Percentiles rank a stretch among this genome's conserved stretches.
phyloP scores from a whole-genome alignment of 2,329 filamentous ascomycete species.

The Hypoxylon sp. region DNA sequence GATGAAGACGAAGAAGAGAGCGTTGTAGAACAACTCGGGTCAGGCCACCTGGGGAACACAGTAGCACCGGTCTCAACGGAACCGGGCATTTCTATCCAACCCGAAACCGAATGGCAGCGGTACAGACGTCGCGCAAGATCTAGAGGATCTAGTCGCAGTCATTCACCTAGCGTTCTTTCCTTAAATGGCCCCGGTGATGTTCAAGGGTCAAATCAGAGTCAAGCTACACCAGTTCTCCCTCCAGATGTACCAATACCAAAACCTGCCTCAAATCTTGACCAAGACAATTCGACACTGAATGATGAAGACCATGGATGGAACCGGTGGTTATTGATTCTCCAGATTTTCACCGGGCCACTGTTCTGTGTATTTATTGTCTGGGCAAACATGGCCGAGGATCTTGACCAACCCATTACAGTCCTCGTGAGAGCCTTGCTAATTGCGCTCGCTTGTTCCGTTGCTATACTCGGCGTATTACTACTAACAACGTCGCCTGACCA shows the following conservation, averaged over 20 bases:
- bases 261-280: slow-evolving; percentile 48
- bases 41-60: slow-evolving; percentile 51
- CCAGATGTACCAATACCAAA: slow-evolving; percentile 44
- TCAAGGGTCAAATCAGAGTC: slow-evolving; percentile 27
- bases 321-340: slow-evolving; percentile 88
- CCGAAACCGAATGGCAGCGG: slow-evolving; percentile 72
- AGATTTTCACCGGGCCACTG: slow-evolving; percentile 88
- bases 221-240: slow-evolving; percentile 21
- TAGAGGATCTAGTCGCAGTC: slow-evolving; percentile 49
- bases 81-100: slow-evolving; percentile 53
- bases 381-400: slow-evolving; percentile 74
- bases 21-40: slow-evolving; percentile 52
- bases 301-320: slow-evolving; percentile 78
- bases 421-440: slow-evolving; percentile 72
- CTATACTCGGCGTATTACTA: slow-evolving; percentile 76
- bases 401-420: slow-evolving; percentile 64
- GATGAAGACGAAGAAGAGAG: slow-evolving; percentile 62
- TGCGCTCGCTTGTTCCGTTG: slow-evolving; percentile 77
- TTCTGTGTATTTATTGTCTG: slow-evolving; percentile 85
- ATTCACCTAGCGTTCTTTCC: slow-evolving; percentile 54
- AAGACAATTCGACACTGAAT: slow-evolving; percentile 47
- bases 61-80: slow-evolving; percentile 58
- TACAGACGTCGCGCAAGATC: slow-evolving; percentile 66
- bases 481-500: slow-evolving; percentile 76
- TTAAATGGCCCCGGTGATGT: slow-evolving; percentile 44